Percentiles rank a stretch among this genome's conserved stretches.
Conservation (phyloP, 2,329 filamentous ascomycete species). For the Lachnellula occidentalis region DNA sequence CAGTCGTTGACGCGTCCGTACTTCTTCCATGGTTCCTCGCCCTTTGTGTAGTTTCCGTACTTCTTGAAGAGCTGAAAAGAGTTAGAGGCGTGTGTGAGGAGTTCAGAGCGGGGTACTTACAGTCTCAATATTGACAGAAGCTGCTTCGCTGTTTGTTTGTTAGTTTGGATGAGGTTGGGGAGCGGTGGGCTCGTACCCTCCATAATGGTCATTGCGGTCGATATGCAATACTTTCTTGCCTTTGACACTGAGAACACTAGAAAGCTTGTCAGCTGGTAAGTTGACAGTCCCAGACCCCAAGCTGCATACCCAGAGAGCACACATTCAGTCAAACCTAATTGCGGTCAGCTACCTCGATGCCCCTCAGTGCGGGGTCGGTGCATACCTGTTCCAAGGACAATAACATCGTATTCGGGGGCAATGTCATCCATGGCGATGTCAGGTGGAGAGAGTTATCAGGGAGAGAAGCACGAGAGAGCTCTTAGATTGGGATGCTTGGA, state of each 20-base stretch:
- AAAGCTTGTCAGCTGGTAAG: slow-evolving; percentile 18
- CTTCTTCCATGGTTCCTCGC: slow-evolving; percentile 94
- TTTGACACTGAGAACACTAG: slow-evolving; percentile 91
- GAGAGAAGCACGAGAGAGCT: slow-evolving; percentile 10
- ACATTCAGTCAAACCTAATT: slow-evolving; percentile 89
- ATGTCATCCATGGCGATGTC: slow-evolving; percentile 83
- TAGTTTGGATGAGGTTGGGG: slow-evolving; percentile 15
- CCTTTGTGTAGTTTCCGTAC: slow-evolving; percentile 74
- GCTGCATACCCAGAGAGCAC: slow-evolving; percentile 84
- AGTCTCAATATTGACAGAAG: slow-evolving; percentile 93
- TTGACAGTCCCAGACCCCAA: not conserved
- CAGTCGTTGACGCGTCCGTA: slow-evolving; percentile 96
- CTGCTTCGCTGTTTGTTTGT: slow-evolving; percentile 66
- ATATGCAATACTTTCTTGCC: slow-evolving; percentile 99
- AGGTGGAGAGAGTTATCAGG: slow-evolving; percentile 6
- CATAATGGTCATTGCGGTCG: slow-evolving; percentile 97
- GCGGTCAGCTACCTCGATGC: slow-evolving; percentile 26
- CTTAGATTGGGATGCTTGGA: slow-evolving; percentile 7
- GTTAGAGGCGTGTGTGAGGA: slow-evolving; percentile 31
- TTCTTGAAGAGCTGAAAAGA: slow-evolving; percentile 81
- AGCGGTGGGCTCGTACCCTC: slow-evolving; percentile 57
- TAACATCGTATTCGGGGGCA: slow-evolving; percentile 95
- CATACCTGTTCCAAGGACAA: slow-evolving; percentile 95
- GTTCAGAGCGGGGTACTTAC: slow-evolving; percentile 43
- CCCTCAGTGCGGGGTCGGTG: slow-evolving; percentile 35